Percentiles rank a stretch among this genome's conserved stretches.
phyloP scores from a whole-genome alignment of 208 protist species.

The Leishmania major region DNA sequence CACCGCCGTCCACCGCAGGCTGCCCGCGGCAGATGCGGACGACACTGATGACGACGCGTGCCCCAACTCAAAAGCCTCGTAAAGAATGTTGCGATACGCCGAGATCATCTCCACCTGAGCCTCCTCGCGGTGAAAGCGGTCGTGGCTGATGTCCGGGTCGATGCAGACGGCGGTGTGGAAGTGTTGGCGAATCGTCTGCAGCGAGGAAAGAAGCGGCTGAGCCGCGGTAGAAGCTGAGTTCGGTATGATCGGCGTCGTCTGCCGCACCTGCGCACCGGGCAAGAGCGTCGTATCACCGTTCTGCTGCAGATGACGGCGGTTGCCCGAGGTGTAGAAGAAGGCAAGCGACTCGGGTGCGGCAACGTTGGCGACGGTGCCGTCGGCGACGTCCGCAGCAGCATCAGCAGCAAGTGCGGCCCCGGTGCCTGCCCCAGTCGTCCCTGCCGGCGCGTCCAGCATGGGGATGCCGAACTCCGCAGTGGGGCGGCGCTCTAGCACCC shows the following conservation, averaged over 20 bases:
- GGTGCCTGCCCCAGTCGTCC: not conserved
- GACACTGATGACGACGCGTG: not conserved
- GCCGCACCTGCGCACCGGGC: not conserved
- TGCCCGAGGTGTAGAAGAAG: constrained; percentile 27
- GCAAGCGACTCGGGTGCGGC: not conserved
- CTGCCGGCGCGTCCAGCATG: not conserved
- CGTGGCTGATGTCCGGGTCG: constrained; percentile 70
- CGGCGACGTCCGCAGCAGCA: not conserved
- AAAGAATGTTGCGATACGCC: constrained; percentile 87
- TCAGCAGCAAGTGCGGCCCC: not conserved
- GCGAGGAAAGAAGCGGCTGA: not conserved
- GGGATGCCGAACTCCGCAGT: constrained; percentile 2
- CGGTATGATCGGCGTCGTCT: constrained; percentile 19
- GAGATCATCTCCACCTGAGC: constrained; percentile 90
- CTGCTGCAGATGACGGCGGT: constrained; percentile 58
- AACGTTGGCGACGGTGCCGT: not conserved
- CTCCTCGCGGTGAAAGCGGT: constrained; percentile 77
- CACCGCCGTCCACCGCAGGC: constrained; percentile 5
- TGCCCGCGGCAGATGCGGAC: not conserved
- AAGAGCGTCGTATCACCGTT: constrained; percentile 73
- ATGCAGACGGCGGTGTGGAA: constrained; percentile 55
- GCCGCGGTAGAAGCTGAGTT: not conserved
- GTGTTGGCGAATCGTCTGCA: constrained; percentile 25
- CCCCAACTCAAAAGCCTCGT: constrained; percentile 71
- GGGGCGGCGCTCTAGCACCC: constrained; percentile 19